A percentile compares a stretch with the other conserved stretches of the same genome.
Conservation (phyloP, 352 stramenopile genomes). For the Pythium chondricola region DNA sequence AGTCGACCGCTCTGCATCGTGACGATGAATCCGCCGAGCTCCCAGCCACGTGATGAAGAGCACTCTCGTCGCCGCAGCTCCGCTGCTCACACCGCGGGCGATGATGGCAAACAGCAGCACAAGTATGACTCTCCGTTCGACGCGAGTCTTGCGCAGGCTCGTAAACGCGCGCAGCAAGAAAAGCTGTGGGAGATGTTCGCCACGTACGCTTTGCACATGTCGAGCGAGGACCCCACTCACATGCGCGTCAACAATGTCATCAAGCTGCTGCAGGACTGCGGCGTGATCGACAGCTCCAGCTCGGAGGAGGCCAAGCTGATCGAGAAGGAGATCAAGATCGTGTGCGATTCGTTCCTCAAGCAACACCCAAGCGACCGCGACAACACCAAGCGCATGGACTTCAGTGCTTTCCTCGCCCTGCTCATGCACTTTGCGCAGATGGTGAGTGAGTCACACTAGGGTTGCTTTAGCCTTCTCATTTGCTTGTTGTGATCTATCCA, state of each 20-base stretch:
- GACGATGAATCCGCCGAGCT: constrained; percentile 1
- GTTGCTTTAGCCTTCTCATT: background rate
- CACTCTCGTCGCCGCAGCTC: constrained; percentile 2
- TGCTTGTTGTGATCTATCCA: background rate
- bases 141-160: constrained; percentile 38
- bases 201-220: constrained; percentile 66
- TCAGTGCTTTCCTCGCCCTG: constrained; percentile 59
- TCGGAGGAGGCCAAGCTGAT: constrained; percentile 56
- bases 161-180: constrained; percentile 59
- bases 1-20: too few species aligned
- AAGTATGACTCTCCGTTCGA: constrained; percentile 66
- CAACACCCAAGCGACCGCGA: constrained; percentile 50
- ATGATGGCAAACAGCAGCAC: background rate
- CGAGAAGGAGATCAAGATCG: constrained; percentile 67
- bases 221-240: constrained; percentile 66
- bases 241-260: constrained; percentile 64
- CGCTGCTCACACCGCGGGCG: background rate
- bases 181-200: constrained; percentile 78
- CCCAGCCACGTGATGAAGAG: constrained; percentile 2
- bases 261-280: constrained; percentile 73
- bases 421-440: constrained; percentile 67
- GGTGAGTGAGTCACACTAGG: constrained; percentile 18
- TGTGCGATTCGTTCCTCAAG: constrained; percentile 70
- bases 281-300: constrained; percentile 47
- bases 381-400: constrained; percentile 61